phyloP scores from a whole-genome alignment of 305 asterid species.

The Fraxinus xanthoxyloides region DNA sequence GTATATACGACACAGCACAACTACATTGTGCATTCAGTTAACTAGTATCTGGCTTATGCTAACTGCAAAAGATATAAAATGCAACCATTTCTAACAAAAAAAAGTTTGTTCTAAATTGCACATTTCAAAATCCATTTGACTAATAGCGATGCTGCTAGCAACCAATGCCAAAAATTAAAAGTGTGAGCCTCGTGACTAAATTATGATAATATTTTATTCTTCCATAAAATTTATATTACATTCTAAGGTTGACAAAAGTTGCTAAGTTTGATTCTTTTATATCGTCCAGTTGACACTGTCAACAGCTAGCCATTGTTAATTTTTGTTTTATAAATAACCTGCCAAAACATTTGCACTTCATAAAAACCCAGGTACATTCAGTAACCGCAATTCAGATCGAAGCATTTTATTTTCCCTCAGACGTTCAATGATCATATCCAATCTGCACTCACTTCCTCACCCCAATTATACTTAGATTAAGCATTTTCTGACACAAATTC shows the following conservation, averaged over 20 bases:
- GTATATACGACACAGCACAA: neutral
- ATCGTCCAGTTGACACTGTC: conserved; percentile 18
- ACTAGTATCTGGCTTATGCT: neutral
- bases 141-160: conserved; percentile 1
- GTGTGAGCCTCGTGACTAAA: neutral
- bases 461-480: conserved; percentile 16
- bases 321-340: conserved; percentile 7
- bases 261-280: conserved; percentile 5
- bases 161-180: neutral
- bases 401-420: conserved; percentile 10
- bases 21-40: conserved; percentile 18
- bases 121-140: neutral
- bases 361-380: neutral
- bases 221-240: neutral
- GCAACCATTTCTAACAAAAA: neutral
- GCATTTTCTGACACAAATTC: conserved; percentile 17
- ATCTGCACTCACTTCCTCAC: conserved; percentile 6
- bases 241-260: neutral
- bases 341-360: neutral
- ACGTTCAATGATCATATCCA: conserved; percentile 20
- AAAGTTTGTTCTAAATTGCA: neutral
- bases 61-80: neutral
- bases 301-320: conserved; percentile 15
- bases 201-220: neutral
- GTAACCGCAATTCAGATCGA: neutral